phyloP scores from a whole-genome alignment of 805 yeast genomes.

The Candida lessepsii region DNA sequence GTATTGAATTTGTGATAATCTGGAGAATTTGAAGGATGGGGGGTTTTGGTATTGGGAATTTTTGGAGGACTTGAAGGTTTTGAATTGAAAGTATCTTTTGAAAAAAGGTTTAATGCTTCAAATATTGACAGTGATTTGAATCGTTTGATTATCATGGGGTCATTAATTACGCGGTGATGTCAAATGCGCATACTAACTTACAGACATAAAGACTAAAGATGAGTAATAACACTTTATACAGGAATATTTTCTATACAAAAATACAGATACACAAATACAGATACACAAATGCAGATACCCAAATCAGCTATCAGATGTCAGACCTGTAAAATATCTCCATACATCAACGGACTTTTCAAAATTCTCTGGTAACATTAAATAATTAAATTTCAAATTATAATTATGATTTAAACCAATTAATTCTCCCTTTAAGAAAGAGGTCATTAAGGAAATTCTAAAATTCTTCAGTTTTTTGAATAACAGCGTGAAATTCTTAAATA shows the following conservation, averaged over 20 bases:
- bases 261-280: too few relatives aligned
- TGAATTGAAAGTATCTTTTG: constrained; percentile 2
- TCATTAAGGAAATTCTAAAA: constrained; percentile 23
- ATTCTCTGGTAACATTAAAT: constrained; percentile 36
- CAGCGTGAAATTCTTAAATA: constrained; percentile 30
- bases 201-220: too few relatives aligned
- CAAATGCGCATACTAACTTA: too few relatives aligned
- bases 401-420: constrained; percentile 24
- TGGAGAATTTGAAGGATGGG: background rate
- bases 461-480: constrained; percentile 30
- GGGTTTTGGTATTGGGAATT: background rate
- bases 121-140: constrained; percentile 2
- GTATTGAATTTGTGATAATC: constrained; percentile 2
- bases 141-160: constrained; percentile 4
- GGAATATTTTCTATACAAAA: too few relatives aligned
- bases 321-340: constrained; percentile 22
- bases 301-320: too few relatives aligned
- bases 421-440: constrained; percentile 28
- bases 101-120: constrained; percentile 11
- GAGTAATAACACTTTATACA: too few relatives aligned
- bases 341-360: constrained; percentile 25
- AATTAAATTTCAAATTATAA: constrained; percentile 26
- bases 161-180: background rate
- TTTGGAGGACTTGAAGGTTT: too few relatives aligned
- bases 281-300: too few relatives aligned